A percentile compares a stretch with the other conserved stretches of the same genome.
Evolutionary conservation across 331 rosid genomes (phyloP).

Genomic region (Malus hybrid): DNA sequence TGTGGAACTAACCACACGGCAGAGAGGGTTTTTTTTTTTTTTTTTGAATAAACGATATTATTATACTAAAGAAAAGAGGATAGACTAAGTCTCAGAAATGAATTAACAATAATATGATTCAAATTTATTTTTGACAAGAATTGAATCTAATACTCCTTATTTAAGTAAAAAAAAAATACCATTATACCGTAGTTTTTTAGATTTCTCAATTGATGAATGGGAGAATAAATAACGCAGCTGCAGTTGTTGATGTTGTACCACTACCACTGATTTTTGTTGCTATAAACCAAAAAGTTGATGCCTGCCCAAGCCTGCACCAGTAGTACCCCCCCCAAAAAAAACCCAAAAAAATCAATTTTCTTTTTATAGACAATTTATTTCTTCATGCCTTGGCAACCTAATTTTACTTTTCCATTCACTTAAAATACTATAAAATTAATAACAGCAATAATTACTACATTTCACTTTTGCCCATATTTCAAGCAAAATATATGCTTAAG

Average conservation of each 20-base stretch:
- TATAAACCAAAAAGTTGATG: conserved; percentile 29
- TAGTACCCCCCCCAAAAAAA: neutral
- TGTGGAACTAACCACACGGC: no score
- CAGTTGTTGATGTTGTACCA: no score
- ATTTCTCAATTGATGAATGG: no score
- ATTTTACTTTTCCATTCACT: conserved; percentile 74
- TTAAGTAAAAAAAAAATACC: no score
- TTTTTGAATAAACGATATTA: no score
- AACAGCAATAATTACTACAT: conserved; percentile 41
- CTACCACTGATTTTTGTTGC: conserved; percentile 8
- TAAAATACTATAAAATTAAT: conserved; percentile 26
- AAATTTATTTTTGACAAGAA: accelerated
- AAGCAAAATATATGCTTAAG: conserved; percentile 27
- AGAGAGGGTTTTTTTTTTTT: no score
- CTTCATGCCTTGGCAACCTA: conserved; percentile 85
- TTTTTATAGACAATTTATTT: conserved; percentile 50
- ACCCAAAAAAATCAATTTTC: neutral
- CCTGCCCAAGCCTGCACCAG: conserved; percentile 37
- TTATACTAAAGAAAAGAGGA: no score
- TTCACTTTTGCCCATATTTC: conserved; percentile 40
- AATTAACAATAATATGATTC: no score
- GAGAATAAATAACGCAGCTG: no score
- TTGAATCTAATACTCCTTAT: no score
- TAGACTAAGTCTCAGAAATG: accelerated
- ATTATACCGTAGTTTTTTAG: no score